phyloP scores from a whole-genome alignment of 441 rosid genomes.

The Gossypium schwendimanii region DNA sequence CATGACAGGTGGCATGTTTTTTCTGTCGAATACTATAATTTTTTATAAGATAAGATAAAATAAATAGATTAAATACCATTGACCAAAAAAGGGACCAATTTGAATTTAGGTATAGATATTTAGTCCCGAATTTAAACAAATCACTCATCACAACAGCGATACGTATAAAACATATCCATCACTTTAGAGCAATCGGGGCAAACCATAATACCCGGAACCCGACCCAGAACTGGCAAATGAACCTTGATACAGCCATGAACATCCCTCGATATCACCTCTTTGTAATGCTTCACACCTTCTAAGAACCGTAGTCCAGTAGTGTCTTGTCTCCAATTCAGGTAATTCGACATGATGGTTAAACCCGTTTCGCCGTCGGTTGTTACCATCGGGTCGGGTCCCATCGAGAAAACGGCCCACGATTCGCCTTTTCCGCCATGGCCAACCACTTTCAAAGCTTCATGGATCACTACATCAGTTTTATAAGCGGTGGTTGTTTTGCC shows the following conservation, averaged over 20 bases:
- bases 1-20: too few species aligned
- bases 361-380: constrained; percentile 17
- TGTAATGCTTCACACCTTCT: not conserved
- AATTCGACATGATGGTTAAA: constrained; percentile 14
- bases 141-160: constrained; percentile 31
- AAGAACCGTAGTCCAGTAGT: not conserved
- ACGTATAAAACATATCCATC: constrained; percentile 36
- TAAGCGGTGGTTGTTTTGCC: not conserved
- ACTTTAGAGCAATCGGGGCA: constrained; percentile 30
- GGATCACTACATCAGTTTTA: constrained; percentile 22
- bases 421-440: constrained; percentile 24
- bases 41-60: too few species aligned
- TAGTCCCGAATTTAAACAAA: too few species aligned
- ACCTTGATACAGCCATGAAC: constrained; percentile 32
- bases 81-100: too few species aligned
- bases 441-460: constrained; percentile 26
- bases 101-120: too few species aligned
- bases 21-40: too few species aligned
- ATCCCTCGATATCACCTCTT: not conserved
- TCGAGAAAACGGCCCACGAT: constrained; percentile 35
- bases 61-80: too few species aligned
- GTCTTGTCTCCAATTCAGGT: not conserved
- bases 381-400: constrained; percentile 9
- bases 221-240: constrained; percentile 20
- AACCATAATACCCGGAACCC: constrained; percentile 24